phyloP scores from a whole-genome alignment of 305 asterid species.

The Solanum chacoense region DNA sequence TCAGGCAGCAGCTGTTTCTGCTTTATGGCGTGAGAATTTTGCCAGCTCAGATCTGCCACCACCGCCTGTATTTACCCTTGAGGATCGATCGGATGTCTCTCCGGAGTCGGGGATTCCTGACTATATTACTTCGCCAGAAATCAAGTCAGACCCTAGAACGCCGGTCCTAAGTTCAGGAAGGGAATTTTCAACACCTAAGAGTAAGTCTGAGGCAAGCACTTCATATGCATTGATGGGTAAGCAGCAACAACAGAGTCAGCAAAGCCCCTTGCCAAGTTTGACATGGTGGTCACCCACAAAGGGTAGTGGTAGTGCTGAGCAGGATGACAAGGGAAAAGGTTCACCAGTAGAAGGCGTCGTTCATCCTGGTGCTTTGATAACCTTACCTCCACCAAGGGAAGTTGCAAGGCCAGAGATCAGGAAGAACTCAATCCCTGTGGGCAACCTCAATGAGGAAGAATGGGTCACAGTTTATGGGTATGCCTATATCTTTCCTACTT shows the following conservation, averaged over 20 bases:
- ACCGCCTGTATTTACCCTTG: conserved; percentile 86
- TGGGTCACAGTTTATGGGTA: conserved; percentile 99
- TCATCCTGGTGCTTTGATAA: conserved; percentile 76
- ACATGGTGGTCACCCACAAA: conserved; percentile 89
- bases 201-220: conserved; percentile 64
- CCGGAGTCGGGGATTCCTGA: conserved; percentile 70
- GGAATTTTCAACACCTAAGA: conserved; percentile 61
- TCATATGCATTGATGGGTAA: conserved; percentile 46
- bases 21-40: conserved; percentile 91
- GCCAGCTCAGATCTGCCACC: conserved; percentile 87
- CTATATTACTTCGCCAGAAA: conserved; percentile 62
- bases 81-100: conserved; percentile 67
- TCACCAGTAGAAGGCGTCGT: conserved; percentile 94
- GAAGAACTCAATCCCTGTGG: conserved; percentile 51
- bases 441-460: conserved; percentile 72
- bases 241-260: conserved; percentile 54
- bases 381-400: conserved; percentile 85
- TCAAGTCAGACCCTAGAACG: conserved; percentile 57
- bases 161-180: conserved; percentile 36
- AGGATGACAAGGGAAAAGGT: conserved; percentile 79
- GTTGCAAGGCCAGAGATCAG: conserved; percentile 88
- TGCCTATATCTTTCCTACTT: neutral
- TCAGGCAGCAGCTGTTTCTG: conserved; percentile 94
- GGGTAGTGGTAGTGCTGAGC: conserved; percentile 61
- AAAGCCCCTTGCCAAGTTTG: conserved; percentile 39